Conservation (phyloP, 768 basidiomycete genomes). For the Sistotremastrum niveocremeum region DNA sequence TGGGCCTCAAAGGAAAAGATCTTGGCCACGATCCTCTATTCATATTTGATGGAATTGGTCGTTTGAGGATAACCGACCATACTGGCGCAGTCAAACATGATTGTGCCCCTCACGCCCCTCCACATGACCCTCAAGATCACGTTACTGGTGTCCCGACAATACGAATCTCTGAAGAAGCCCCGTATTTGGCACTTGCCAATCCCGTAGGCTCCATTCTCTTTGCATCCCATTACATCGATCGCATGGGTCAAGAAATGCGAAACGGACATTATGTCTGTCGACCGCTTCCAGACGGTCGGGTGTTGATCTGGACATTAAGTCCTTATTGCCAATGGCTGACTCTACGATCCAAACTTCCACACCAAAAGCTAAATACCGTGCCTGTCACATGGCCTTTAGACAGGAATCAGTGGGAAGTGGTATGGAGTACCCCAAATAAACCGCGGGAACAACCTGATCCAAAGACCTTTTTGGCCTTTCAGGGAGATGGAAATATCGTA, state of each 20-base stretch:
- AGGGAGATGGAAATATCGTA: constrained; percentile 12
- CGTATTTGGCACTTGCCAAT: constrained; percentile 6
- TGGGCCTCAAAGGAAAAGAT: not conserved
- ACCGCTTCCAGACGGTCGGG: constrained; percentile 2
- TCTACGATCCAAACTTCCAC: constrained; percentile 1
- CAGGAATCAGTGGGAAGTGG: constrained; percentile 5
- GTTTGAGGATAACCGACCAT: constrained; percentile 2
- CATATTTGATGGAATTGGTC: constrained; percentile 5
- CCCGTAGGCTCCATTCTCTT: constrained; percentile 6
- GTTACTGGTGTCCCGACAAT: not conserved
- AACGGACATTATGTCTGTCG: constrained; percentile 6
- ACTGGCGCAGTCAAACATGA: constrained; percentile 3
- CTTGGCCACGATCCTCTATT: constrained; percentile 4
- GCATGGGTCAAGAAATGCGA: not conserved
- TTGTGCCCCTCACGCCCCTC: constrained; percentile 7
- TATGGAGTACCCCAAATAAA: constrained; percentile 9
- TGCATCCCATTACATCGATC: constrained; percentile 6
- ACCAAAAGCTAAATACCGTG: not conserved
- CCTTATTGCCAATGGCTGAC: constrained; percentile 12
- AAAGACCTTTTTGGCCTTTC: constrained; percentile 7
- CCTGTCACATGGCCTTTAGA: constrained; percentile 7
- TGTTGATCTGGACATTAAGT: constrained; percentile 6
- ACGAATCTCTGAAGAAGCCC: constrained; percentile 6
- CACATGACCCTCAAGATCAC: not conserved
- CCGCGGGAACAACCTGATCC: not conserved